These are phyloP conservation scores for Rhododendron williamsianum DNA, from an alignment of 148 eudicot species.

Conservation along the genomic window DNA sequence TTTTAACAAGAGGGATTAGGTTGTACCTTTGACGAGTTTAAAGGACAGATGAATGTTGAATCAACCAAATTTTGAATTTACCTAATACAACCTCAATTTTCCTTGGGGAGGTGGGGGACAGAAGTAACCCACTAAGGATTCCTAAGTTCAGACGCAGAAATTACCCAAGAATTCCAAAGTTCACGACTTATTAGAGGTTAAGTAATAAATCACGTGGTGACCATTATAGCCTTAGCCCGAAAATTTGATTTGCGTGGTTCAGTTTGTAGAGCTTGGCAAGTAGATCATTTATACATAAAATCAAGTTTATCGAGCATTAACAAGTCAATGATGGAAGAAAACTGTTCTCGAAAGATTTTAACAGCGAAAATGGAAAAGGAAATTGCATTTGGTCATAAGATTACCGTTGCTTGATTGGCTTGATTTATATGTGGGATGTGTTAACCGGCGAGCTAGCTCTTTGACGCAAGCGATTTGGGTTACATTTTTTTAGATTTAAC, in stretches of 20 bases:
- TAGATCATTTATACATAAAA: neutral
- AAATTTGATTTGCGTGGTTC: neutral
- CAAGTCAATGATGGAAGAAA: neutral
- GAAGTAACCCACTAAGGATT: neutral
- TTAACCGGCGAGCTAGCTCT: neutral
- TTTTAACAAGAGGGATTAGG: neutral
- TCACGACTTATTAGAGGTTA: neutral
- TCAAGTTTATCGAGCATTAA: neutral
- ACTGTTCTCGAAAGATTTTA: neutral
- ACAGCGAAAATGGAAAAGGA: neutral
- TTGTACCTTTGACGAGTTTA: neutral
- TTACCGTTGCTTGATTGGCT: neutral
- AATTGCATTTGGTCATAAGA: neutral
- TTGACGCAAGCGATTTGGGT: neutral
- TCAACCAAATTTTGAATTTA: neutral
- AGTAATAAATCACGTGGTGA: neutral
- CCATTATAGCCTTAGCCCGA: neutral
- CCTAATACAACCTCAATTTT: neutral
- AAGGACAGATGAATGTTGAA: neutral
- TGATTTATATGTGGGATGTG: neutral
- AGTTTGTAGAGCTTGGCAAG: neutral
- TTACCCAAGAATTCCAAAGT: neutral
- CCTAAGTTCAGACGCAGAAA: neutral
- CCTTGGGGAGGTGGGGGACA: neutral
- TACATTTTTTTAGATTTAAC: neutral